These are phyloP conservation scores for Chytriomyces sp. DNA, from an alignment of 192 early-diverging fungal species.

Conservation along the genomic window DNA sequence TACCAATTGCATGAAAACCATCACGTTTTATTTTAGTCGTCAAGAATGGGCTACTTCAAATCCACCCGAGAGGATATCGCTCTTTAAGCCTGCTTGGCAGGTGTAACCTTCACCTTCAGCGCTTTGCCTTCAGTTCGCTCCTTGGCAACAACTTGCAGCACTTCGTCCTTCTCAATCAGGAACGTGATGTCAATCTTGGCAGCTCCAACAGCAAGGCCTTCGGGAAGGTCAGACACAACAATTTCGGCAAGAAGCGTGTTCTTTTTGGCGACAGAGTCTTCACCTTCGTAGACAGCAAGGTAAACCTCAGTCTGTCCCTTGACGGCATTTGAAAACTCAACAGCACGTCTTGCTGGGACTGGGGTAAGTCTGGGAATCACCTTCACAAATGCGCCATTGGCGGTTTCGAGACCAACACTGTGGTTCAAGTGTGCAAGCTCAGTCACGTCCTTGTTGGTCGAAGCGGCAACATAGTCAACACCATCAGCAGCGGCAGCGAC, in stretches of 20 bases:
- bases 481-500: slow-evolving; percentile 82
- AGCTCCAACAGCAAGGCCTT: slow-evolving; percentile 52
- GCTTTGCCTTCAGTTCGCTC: slow-evolving; percentile 36
- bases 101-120: slow-evolving; percentile 35
- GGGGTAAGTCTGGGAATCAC: slow-evolving; percentile 78
- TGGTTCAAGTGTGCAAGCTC: slow-evolving; percentile 70
- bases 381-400: slow-evolving; percentile 74
- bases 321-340: slow-evolving; percentile 71
- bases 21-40: no score
- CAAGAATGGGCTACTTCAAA: no score
- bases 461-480: slow-evolving; percentile 58
- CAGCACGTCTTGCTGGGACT: slow-evolving; percentile 78
- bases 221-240: slow-evolving; percentile 61
- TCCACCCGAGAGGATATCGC: no score
- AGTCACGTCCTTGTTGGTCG: slow-evolving; percentile 66
- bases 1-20: no score
- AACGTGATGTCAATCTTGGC: slow-evolving; percentile 50
- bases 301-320: slow-evolving; percentile 75
- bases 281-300: slow-evolving; percentile 81
- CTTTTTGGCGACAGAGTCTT: slow-evolving; percentile 57
- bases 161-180: slow-evolving; percentile 53
- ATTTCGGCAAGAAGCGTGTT: slow-evolving; percentile 70
- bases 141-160: slow-evolving; percentile 45
- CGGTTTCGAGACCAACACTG: slow-evolving; percentile 76
- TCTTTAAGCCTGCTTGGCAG: slow-evolving; percentile 14